A percentile compares a stretch with the other conserved stretches of the same genome.
Conservation (phyloP, 345 rosid genomes). For the Eutrema heterophyllum region DNA sequence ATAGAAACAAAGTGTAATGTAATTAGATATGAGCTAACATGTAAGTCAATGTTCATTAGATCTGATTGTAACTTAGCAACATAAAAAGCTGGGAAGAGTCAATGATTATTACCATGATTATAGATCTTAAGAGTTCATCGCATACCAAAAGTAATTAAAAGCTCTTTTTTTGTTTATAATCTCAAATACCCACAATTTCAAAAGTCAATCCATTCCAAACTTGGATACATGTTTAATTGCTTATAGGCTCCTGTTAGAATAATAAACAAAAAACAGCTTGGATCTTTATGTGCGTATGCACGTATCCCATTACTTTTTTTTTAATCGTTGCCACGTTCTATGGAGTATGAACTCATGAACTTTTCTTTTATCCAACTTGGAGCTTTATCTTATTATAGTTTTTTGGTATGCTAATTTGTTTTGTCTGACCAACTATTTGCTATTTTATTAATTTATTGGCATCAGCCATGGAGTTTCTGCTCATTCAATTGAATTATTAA, state of each 20-base stretch:
- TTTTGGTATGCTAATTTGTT: constrained; percentile 5
- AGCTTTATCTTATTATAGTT: not conserved
- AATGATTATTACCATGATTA: constrained; percentile 1
- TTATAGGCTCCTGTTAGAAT: not conserved
- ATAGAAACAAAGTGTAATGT: not conserved
- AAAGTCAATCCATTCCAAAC: not conserved
- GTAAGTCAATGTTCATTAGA: constrained; percentile 10
- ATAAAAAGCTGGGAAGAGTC: not conserved
- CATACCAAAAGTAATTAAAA: too few relatives aligned
- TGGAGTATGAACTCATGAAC: constrained; percentile 11
- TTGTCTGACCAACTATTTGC: constrained; percentile 19
- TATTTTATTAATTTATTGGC: constrained; percentile 6
- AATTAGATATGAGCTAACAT: constrained; percentile 11
- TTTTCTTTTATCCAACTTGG: constrained; percentile 20
- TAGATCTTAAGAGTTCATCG: too few relatives aligned
- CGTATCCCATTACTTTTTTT: not conserved
- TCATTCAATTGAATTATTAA: constrained; percentile 6
- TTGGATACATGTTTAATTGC: not conserved
- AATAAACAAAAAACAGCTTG: not conserved
- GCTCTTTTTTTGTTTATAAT: not conserved
- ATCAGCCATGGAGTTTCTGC: not conserved
- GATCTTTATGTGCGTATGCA: constrained; percentile 2
- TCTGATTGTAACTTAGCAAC: not conserved
- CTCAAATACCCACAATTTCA: not conserved
- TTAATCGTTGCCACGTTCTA: constrained; percentile 17